Evolutionary conservation across 73 alveolate species (phyloP), one percentile per base, ranked within the genome.

Genomic region (Symbiodinium pilosum): DNA sequence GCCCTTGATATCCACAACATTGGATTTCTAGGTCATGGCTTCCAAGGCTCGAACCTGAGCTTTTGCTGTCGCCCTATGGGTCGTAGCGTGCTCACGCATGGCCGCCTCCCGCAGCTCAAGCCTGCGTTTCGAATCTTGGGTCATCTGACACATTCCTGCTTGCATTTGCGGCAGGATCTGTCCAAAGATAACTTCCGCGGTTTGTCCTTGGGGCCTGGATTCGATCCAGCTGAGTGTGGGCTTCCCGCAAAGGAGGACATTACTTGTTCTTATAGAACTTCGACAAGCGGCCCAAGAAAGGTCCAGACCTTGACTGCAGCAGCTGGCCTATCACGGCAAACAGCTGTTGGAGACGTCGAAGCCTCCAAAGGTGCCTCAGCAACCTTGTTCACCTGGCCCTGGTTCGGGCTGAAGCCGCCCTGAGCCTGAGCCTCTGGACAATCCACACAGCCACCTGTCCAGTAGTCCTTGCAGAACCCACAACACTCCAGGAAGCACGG

Each of bases 1-100:
- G 89, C 89, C 89, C 59, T 83, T 83, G 34, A 83, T 41, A 12
- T 83, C 89, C 36, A 83, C 89, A 20, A 40, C 59, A 4, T 9
- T 26, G 59, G 68, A 12, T 16, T 83, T 83, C 52, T 40, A 40
- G 24, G 42, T 24, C 52, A 83, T 1, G 40, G 39, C n/a, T 1
- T 38, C 36, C 28, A 83, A 16, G 26, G 89, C 40, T 7, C 32
- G 18, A 0, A 16, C 39, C 77, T 59, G 77, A 7, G 77, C 77
- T 7, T 59, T 36, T 1, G 39, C 77, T 1, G 39, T 7, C 1
- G 39, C 77, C 39, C 77, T 4, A 0, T 16, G 39, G 39, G 77
- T 16, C 38, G 0, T 16, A 3, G 5, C 77, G 38, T 59, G 77
- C 77, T 59, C 77, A 0, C 5, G n/a, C 77, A 59, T 0, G 5